A percentile compares a stretch with the other conserved stretches of the same genome.
Evolutionary conservation across 164 flowering plant species (phyloP).

Genomic region (Macadamia tetraphylla): DNA sequence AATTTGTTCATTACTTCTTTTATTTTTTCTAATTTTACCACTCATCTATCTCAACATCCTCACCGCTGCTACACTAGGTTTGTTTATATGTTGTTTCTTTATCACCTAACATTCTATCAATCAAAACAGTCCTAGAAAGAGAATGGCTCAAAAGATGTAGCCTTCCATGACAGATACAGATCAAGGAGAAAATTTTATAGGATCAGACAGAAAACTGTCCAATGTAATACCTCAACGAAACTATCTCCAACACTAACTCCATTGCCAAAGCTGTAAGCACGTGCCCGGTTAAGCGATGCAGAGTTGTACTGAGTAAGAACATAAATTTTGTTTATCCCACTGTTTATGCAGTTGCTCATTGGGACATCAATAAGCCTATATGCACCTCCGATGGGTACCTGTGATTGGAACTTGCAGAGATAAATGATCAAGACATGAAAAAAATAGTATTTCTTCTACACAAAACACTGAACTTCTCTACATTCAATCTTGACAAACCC

Average conservation of each 20-base stretch:
- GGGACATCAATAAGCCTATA: slow-evolving; percentile 96
- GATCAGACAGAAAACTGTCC: not conserved
- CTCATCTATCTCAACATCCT: too few relatives aligned
- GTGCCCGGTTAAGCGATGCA: slow-evolving; percentile 80
- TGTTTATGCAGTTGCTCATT: slow-evolving; percentile 98
- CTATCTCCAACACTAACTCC: slow-evolving; percentile 87
- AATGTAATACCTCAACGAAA: slow-evolving; percentile 61
- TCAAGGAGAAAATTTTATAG: not conserved
- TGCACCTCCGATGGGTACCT: slow-evolving; percentile 97
- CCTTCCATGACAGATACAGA: not conserved
- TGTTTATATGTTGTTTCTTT: too few relatives aligned
- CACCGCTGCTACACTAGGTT: too few relatives aligned
- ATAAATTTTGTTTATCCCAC: slow-evolving; percentile 88
- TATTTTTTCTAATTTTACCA: too few relatives aligned
- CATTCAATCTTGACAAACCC: too few relatives aligned
- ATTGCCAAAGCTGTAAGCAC: slow-evolving; percentile 71
- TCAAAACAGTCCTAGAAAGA: too few relatives aligned
- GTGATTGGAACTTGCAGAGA: not conserved
- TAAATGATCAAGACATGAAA: not conserved
- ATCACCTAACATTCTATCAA: too few relatives aligned
- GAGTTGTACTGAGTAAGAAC: slow-evolving; percentile 96
- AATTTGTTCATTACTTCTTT: too few relatives aligned
- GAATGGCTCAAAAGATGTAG: too few relatives aligned
- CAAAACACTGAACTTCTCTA: too few relatives aligned
- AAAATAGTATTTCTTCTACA: not conserved